Percentiles rank a stretch among this genome's conserved stretches.
Evolutionary conservation across 441 rosid species (phyloP).

Genomic region (Erysimum cheiri): DNA sequence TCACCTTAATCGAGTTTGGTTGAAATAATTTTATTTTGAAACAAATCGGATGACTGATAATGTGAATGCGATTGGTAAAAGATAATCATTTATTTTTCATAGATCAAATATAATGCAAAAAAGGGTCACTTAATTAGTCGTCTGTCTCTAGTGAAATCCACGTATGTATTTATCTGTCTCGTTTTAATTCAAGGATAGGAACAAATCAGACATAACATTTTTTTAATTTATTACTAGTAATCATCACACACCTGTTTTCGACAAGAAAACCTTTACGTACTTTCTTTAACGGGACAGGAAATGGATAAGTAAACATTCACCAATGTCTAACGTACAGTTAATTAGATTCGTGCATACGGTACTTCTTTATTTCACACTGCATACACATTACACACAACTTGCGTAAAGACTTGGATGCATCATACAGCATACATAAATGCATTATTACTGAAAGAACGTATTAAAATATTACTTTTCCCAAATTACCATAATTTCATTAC

Average conservation of each 20-base stretch:
- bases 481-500: no score
- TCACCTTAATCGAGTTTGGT: background rate
- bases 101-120: background rate
- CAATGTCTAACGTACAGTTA: background rate
- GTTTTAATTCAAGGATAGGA: constrained; percentile 10
- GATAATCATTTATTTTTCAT: background rate
- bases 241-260: constrained; percentile 7
- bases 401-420: background rate
- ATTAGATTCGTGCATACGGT: background rate
- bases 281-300: background rate
- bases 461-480: no score
- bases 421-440: no score
- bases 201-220: background rate
- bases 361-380: background rate
- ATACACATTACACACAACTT: background rate
- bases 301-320: constrained; percentile 4
- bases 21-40: background rate
- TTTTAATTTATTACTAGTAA: background rate
- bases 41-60: background rate
- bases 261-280: background rate
- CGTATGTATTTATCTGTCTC: constrained; percentile 12
- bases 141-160: constrained; percentile 12
- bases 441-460: no score
- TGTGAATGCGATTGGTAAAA: background rate
- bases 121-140: background rate